These are phyloP conservation scores for Cutaneotrichosporon sp. DNA, from an alignment of 1,284 basidiomycete species.

Conservation along the genomic window DNA sequence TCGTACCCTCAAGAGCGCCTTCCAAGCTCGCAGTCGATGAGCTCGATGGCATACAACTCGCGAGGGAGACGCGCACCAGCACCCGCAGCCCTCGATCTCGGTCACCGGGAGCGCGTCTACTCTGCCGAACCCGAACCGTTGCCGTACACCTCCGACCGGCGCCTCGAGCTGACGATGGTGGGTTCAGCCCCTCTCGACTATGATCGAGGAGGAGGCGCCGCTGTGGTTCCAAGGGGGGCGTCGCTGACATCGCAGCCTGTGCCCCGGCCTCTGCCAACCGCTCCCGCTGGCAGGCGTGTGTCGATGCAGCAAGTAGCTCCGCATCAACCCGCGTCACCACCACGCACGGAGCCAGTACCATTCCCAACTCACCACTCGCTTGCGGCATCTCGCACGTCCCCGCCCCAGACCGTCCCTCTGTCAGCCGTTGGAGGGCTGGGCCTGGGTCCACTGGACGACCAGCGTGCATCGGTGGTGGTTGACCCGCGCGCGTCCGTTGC, in stretches of 20 bases:
- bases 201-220: background rate
- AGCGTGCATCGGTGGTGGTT: slow-evolving; percentile 7
- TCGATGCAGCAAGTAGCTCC: background rate
- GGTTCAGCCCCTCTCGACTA: background rate
- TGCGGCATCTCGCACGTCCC: slow-evolving; percentile 11
- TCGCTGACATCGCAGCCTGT: slow-evolving; percentile 9
- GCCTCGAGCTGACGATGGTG: slow-evolving; percentile 15
- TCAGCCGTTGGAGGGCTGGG: background rate
- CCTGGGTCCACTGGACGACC: slow-evolving; percentile 4
- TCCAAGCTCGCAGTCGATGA: slow-evolving; percentile 25
- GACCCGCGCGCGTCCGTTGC: slow-evolving; percentile 23
- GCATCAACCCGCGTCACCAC: background rate
- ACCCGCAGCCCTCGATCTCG: slow-evolving; percentile 16
- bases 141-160: slow-evolving; percentile 3
- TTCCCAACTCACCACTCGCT: slow-evolving; percentile 15
- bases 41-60: slow-evolving; percentile 25
- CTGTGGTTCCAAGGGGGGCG: background rate
- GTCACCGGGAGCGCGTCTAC: slow-evolving; percentile 1
- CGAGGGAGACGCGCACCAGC: slow-evolving; percentile 15
- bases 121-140: slow-evolving; percentile 2
- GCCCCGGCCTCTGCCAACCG: slow-evolving; percentile 9
- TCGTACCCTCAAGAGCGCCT: slow-evolving; percentile 18
- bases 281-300: background rate
- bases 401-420: slow-evolving; percentile 15
- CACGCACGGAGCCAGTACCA: slow-evolving; percentile 14